Conservation (phyloP, 2,329 filamentous ascomycete species). For the Penicillium hesseltinei region DNA sequence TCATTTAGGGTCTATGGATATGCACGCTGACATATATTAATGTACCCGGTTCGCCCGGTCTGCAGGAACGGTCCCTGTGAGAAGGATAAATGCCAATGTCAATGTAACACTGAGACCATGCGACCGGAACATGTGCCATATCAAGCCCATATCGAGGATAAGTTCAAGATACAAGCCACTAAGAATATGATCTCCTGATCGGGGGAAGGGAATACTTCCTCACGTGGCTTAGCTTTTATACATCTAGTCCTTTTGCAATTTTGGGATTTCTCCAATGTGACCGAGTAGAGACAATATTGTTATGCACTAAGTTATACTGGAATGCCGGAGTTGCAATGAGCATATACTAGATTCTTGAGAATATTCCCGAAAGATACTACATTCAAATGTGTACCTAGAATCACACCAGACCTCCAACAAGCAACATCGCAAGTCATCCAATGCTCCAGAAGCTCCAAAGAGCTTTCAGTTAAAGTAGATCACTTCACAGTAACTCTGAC, state of each 20-base stretch:
- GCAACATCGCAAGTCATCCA: not conserved
- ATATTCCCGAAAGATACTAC: not conserved
- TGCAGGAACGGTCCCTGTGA: slow-evolving; percentile 18
- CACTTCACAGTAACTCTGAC: slow-evolving; percentile 1
- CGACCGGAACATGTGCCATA: slow-evolving; percentile 17
- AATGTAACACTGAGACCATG: slow-evolving; percentile 24
- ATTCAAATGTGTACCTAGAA: not conserved
- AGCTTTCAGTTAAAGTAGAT: not conserved
- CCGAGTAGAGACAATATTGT: no score
- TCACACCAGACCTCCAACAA: no score
- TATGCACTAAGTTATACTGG: not conserved
- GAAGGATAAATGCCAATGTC: not conserved
- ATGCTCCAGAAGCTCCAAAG: not conserved
- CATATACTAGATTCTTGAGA: not conserved
- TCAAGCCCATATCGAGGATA: not conserved
- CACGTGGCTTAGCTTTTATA: not conserved
- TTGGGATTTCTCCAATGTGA: not conserved
- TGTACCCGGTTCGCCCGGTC: not conserved
- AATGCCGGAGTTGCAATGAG: not conserved
- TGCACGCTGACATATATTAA: not conserved
- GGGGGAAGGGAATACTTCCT: not conserved
- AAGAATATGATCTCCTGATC: not conserved
- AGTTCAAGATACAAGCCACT: not conserved
- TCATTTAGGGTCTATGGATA: not conserved
- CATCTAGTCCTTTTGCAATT: not conserved